Evolutionary conservation across 2,329 filamentous ascomycete genomes (phyloP).

Genomic region (Exophiala sp.): DNA sequence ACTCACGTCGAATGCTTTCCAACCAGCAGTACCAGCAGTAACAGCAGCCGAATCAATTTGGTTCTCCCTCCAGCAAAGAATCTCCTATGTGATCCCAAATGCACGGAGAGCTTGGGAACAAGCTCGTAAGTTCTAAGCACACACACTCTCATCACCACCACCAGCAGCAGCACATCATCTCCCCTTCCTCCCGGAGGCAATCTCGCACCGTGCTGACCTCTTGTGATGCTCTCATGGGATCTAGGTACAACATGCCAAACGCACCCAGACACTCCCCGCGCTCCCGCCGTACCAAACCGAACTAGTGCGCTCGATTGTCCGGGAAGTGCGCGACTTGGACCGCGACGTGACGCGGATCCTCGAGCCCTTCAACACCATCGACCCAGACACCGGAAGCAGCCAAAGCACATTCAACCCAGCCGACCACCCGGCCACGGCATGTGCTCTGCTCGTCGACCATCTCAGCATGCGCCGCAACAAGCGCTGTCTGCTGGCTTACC

Average conservation of each 20-base stretch:
- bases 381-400: conserved; percentile 10
- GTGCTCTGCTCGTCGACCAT: conserved; percentile 85
- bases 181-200: too few relatives aligned
- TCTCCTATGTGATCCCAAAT: conserved; percentile 49
- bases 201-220: too few relatives aligned
- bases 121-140: conserved; percentile 58
- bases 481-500: conserved; percentile 88
- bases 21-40: too few relatives aligned
- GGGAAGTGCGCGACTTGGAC: conserved; percentile 89
- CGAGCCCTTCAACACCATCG: conserved; percentile 56
- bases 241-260: conserved; percentile 91
- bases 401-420: conserved; percentile 79
- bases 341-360: conserved; percentile 75
- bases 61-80: background rate
- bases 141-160: too few relatives aligned
- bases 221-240: background rate
- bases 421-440: conserved; percentile 75
- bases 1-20: too few relatives aligned
- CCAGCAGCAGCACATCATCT: too few relatives aligned
- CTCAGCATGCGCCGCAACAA: conserved; percentile 95
- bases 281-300: conserved; percentile 91
- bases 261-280: conserved; percentile 77
- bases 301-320: conserved; percentile 75
- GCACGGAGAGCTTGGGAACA: conserved; percentile 84
- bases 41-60: too few relatives aligned